Base-by-base conservation (phyloP, 1,284 basidiomycete species). In the Porphyrellus sp. region DNA sequence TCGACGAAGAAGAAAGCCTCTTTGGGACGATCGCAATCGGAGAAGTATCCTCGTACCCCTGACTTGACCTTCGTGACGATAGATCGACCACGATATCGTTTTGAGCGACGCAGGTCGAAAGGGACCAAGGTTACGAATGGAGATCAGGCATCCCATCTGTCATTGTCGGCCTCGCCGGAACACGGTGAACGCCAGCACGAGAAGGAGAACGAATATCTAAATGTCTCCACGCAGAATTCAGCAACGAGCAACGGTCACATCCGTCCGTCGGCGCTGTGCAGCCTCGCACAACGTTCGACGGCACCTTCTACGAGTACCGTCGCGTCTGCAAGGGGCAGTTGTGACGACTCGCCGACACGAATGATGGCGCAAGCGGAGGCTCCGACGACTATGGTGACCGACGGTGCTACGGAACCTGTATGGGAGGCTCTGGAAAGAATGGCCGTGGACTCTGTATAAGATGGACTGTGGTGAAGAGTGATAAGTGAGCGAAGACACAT, bases 51-150 rank as follows among this genome's bases (percentile, higher is more conserved):
- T 16, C 56, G 46, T 30, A 28, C 64, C 6, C 45, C 66, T 2
- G 70, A 74, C 52, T 56, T 61, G 27, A 46, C 56, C 6, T 70
- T 72, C 43, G 59, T 70, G 45, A 63, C 64, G 5, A 58, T 65
- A 25, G 53, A 59, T 38, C 61, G 62, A 5, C 60, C 66, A 1
- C 57, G 54, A 43, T 63, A 68, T 49, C 63, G 61, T 0, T 65
- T 69, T 44, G 25, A 59, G 13, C 46, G 43, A 40, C 50, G 60
- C n/a, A 61, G 55, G 46, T 49, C 53, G n/a, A 57, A 61, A 27
- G 53, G 25, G 15, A 24, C 18, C 28, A 46, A 50, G 25, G 33
- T 11, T 9, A 8, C 9, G 40, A 44, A 48, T 40, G 53, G 2
- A 3, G 46, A 37, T 5, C 44, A 42, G n/a, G 52, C 35, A 42